Evolutionary conservation across 2,329 filamentous ascomycete genomes (phyloP).

Genomic region (Fusarium goolgardi): DNA sequence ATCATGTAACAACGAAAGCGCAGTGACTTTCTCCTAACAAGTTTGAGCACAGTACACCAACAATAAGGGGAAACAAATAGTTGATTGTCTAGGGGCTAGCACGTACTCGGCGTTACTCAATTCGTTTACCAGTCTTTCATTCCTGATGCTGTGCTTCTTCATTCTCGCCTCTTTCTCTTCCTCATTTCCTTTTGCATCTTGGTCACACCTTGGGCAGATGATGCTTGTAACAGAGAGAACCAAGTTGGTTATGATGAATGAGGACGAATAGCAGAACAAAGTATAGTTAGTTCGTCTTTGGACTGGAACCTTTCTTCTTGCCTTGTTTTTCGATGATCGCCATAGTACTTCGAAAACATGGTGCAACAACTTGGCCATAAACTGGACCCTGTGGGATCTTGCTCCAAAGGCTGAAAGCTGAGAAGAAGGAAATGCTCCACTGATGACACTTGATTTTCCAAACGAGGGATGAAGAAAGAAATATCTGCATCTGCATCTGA

Average conservation of each 20-base stretch:
- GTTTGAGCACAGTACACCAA: neutral
- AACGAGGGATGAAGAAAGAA: neutral
- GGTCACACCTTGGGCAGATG: conserved; percentile 6
- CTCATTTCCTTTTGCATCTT: conserved; percentile 23
- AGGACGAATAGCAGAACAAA: neutral
- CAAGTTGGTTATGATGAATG: conserved; percentile 1
- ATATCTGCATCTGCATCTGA: conserved; percentile 5
- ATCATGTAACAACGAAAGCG: neutral
- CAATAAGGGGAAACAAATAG: neutral
- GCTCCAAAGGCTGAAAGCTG: neutral
- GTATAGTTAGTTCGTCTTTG: neutral
- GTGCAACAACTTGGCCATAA: neutral
- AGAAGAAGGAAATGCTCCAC: neutral
- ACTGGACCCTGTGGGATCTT: neutral
- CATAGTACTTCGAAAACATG: neutral
- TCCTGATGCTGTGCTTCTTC: conserved; percentile 33
- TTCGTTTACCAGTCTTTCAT: conserved; percentile 25
- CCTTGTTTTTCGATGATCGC: neutral
- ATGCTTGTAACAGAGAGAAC: conserved; percentile 12
- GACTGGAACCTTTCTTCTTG: neutral
- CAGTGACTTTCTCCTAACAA: neutral
- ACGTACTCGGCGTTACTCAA: conserved; percentile 29
- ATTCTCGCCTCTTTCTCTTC: conserved; percentile 26
- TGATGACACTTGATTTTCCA: conserved; percentile 1
- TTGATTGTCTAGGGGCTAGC: neutral